A percentile compares a stretch with the other conserved stretches of the same genome.
Conservation (phyloP, 768 basidiomycete genomes). For the Termitomyces eurrhizus region DNA sequence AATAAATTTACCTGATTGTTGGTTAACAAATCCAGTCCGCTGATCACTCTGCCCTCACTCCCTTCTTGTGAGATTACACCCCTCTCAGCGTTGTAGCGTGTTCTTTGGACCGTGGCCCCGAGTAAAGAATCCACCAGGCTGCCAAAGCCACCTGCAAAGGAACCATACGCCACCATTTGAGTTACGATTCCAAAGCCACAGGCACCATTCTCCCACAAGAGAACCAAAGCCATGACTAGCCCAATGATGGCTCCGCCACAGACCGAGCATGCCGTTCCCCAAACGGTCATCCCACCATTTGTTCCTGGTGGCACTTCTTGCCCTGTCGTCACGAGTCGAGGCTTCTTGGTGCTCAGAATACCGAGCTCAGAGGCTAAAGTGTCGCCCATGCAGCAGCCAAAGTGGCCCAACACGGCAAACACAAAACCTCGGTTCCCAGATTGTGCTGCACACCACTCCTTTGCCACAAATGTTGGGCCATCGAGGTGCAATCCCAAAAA, state of each 20-base stretch:
- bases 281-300: constrained; percentile 79
- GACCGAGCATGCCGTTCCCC: constrained; percentile 72
- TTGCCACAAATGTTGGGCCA: constrained; percentile 30
- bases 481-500: constrained; percentile 22
- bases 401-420: constrained; percentile 74
- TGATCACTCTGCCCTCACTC: constrained; percentile 35
- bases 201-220: constrained; percentile 58
- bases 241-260: constrained; percentile 76
- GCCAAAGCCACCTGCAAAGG: constrained; percentile 67
- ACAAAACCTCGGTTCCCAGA: constrained; percentile 56
- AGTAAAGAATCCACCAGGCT: constrained; percentile 85
- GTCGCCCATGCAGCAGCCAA: constrained; percentile 86
- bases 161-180: constrained; percentile 55
- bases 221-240: constrained; percentile 45
- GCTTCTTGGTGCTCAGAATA: constrained; percentile 67
- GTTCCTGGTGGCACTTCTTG: constrained; percentile 81
- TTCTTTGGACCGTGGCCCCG: constrained; percentile 83
- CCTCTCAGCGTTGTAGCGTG: constrained; percentile 61
- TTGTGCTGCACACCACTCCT: constrained; percentile 61
- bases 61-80: constrained; percentile 65
- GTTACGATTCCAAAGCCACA: constrained; percentile 45
- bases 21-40: constrained; percentile 67
- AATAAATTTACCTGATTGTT: constrained; percentile 68
- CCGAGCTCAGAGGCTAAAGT: constrained; percentile 93
- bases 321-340: constrained; percentile 77